phyloP scores from a whole-genome alignment of 139 green algal species.

The Edaphochlamys debaryana region DNA sequence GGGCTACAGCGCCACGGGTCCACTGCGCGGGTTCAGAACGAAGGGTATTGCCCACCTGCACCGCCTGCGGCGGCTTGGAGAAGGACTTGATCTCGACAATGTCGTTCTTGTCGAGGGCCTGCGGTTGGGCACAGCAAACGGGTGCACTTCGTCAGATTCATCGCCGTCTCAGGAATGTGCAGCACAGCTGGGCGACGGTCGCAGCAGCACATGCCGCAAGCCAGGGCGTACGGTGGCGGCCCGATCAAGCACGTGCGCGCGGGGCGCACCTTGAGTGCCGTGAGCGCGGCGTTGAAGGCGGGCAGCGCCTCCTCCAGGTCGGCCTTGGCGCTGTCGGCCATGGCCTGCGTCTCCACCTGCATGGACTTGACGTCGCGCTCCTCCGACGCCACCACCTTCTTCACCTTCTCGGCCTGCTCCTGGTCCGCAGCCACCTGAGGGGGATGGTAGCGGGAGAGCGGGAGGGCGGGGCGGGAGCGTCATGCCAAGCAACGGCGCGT shows the following conservation, averaged over 20 bases:
- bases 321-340: slow-evolving; percentile 83
- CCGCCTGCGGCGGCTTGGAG: slow-evolving; percentile 82
- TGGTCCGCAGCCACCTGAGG: slow-evolving; percentile 72
- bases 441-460: not conserved
- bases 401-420: slow-evolving; percentile 78
- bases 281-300: slow-evolving; percentile 77
- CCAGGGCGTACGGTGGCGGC: too few relatives aligned
- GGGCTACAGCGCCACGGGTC: not conserved
- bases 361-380: slow-evolving; percentile 81
- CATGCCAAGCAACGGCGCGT: too few relatives aligned
- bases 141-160: too few relatives aligned
- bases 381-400: slow-evolving; percentile 72
- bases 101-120: slow-evolving; percentile 72
- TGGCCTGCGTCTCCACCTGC: slow-evolving; percentile 68
- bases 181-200: too few relatives aligned
- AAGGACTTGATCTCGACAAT: slow-evolving; percentile 90
- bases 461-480: too few relatives aligned
- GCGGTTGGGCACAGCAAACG: not conserved
- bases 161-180: too few relatives aligned
- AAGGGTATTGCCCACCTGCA: slow-evolving; percentile 43
- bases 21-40: not conserved
- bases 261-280: slow-evolving; percentile 70
- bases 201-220: too few relatives aligned
- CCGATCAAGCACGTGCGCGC: too few relatives aligned
- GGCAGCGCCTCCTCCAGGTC: slow-evolving; percentile 89